Base-by-base conservation (phyloP, 345 rosid genomes). In the Bruguiera gymnorhiza region DNA sequence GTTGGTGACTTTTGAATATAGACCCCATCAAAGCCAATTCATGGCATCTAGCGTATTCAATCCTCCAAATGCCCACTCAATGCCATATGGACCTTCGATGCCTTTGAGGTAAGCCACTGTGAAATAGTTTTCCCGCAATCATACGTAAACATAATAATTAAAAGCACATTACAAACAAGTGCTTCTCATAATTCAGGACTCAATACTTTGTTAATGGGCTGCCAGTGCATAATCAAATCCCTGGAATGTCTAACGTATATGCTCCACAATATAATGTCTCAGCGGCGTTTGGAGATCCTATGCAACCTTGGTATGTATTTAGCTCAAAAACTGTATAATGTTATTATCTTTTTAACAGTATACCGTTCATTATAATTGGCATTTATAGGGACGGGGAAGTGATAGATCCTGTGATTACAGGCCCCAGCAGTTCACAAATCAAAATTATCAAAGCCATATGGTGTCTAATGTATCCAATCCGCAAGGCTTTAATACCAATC, bases 401-500 rank as follows among this genome's bases (percentile, higher is more conserved):
- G 13, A 50, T 21, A 32, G 46, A 10, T 64, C 19, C 19, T 27
- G 20, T 18, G 6, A 19, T 4, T 50, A 11, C 37, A 65, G 68
- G 68, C 53, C 53, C 51, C 53, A 63, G 0, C 48, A 23, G 6
- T 43, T 6, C 3, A 7, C 66, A 37, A 48, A 51, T 11, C 30
- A 56, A 68, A 24, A 30, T 52, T 39, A 48, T 67, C 59, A 53
- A 26, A 15, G 13, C 21, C 55, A 19, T 32, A 10, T 55, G 52
- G 13, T 37, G 23, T 24, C 71, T 9, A 53, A 15, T 37, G 50
- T 43, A 37, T n/a, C 3, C 55, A 56, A 73, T 23, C 67, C 65
- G 6, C 65, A 37, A n/a, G 51, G 65, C 2, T 23, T 16, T 26
- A 21, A n/a, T 62, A 4, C 23, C 50, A 13, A 1, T 3, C 50